Evolutionary conservation across 345 rosid genomes (phyloP).

Genomic region (Acer saccharum): DNA sequence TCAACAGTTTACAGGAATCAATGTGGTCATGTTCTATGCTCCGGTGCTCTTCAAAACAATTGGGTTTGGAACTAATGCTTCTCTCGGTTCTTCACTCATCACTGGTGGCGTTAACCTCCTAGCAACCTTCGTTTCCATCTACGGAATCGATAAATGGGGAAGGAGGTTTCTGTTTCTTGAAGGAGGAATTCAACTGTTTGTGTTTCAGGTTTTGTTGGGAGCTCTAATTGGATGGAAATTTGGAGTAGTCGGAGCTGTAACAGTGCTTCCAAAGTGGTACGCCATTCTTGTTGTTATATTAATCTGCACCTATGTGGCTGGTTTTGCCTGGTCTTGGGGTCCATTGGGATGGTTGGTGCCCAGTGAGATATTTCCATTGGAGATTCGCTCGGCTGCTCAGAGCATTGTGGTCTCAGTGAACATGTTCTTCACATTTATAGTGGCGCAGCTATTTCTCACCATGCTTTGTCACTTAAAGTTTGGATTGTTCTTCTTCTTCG

Average conservation of each 20-base stretch:
- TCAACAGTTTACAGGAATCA: slow-evolving; percentile 56
- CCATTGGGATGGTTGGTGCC: slow-evolving; percentile 11
- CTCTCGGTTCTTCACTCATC: slow-evolving; percentile 43
- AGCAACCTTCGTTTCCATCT: slow-evolving; percentile 36
- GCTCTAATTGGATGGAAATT: slow-evolving; percentile 15
- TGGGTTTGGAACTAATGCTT: slow-evolving; percentile 42
- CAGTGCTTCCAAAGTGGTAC: not conserved
- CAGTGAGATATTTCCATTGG: slow-evolving; percentile 6
- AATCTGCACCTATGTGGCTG: slow-evolving; percentile 1
- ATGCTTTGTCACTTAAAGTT: slow-evolving; percentile 12
- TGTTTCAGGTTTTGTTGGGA: slow-evolving; percentile 29
- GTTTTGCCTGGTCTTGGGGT: slow-evolving; percentile 12
- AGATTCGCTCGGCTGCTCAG: not conserved
- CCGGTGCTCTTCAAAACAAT: slow-evolving; percentile 53
- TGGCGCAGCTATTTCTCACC: not conserved
- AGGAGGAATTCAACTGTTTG: slow-evolving; percentile 48
- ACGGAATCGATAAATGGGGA: slow-evolving; percentile 37
- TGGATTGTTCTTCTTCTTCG: slow-evolving; percentile 5
- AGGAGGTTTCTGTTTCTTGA: slow-evolving; percentile 46
- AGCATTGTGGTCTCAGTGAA: not conserved
- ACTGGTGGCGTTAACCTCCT: slow-evolving; percentile 35
- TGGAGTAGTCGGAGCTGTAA: not conserved
- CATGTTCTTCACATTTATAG: not conserved
- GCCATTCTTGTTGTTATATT: not conserved
- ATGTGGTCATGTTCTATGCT: slow-evolving; percentile 51